These are phyloP conservation scores for Mercurialis annua DNA, from an alignment of 345 rosid species.

Conservation along the genomic window DNA sequence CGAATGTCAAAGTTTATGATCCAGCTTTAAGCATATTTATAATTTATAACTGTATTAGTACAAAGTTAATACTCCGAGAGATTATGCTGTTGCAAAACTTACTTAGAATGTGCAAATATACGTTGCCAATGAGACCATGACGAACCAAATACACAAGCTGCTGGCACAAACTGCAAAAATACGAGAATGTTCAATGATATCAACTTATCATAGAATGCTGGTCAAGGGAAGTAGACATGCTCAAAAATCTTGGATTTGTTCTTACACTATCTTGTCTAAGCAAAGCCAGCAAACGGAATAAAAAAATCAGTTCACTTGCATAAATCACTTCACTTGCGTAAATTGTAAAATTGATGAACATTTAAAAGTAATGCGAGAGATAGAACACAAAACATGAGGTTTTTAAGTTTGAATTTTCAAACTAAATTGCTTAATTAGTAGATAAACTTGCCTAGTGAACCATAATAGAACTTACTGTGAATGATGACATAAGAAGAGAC, in stretches of 20 bases:
- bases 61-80: not conserved
- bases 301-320: not conserved
- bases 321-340: not conserved
- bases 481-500: constrained; percentile 78
- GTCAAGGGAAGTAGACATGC: not conserved
- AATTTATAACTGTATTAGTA: not conserved
- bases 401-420: not conserved
- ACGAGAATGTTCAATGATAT: constrained; percentile 8
- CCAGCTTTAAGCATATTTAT: not conserved
- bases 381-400: not conserved
- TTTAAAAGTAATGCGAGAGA: not conserved
- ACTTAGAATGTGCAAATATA: constrained; percentile 57
- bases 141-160: constrained; percentile 66
- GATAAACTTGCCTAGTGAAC: not conserved
- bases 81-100: constrained; percentile 16
- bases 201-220: not conserved
- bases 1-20: not conserved
- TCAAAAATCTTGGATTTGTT: not conserved
- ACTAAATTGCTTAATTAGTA: not conserved
- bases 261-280: not conserved
- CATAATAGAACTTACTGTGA: constrained; percentile 52
- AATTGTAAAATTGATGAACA: not conserved
- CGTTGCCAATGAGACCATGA: constrained; percentile 76
- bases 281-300: not conserved
- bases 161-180: constrained; percentile 62